Conservation (phyloP, 495 filamentous ascomycete species). For the Opeltia flavorubescens region DNA sequence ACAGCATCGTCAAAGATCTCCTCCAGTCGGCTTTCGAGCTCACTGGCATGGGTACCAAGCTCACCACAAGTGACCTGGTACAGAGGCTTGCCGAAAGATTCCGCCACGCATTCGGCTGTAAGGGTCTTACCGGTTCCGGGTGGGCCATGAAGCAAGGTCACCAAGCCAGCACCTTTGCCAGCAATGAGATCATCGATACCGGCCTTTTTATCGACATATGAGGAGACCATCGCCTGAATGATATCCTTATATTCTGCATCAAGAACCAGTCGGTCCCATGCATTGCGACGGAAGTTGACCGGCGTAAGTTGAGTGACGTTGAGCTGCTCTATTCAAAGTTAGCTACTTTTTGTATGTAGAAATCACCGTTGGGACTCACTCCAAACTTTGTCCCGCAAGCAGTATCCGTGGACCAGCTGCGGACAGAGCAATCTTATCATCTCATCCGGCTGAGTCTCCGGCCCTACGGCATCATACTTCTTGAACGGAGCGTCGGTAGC, state of each 20-base stretch:
- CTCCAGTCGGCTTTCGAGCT: conserved; percentile 10
- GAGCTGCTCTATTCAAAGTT: conserved; percentile 2
- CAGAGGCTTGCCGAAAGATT: conserved; percentile 12
- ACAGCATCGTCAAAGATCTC: conserved; percentile 15
- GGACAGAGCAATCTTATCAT: conserved; percentile 11
- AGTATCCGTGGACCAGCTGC: conserved; percentile 13
- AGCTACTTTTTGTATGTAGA: neutral
- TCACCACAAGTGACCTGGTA: conserved; percentile 16
- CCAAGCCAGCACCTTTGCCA: conserved; percentile 14
- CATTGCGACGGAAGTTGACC: conserved; percentile 18
- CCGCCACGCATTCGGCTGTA: conserved; percentile 16
- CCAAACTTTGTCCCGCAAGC: conserved; percentile 14
- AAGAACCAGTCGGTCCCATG: conserved; percentile 43
- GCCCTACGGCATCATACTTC: conserved; percentile 5
- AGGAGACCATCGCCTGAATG: conserved; percentile 27
- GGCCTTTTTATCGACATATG: conserved; percentile 10
- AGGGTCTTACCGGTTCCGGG: conserved; percentile 19
- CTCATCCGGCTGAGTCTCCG: conserved; percentile 6
- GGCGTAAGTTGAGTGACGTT: conserved; percentile 11
- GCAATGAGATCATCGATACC: conserved; percentile 9
- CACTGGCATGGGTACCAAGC: conserved; percentile 5
- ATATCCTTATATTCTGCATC: conserved; percentile 36
- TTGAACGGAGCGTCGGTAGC: conserved; percentile 4
- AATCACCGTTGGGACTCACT: conserved; percentile 4
- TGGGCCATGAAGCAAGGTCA: conserved; percentile 12